Evolutionary conservation across 2,329 filamentous ascomycete genomes (phyloP), one percentile per base, ranked within the genome.

Genomic region (Verticillium tricorpus): DNA sequence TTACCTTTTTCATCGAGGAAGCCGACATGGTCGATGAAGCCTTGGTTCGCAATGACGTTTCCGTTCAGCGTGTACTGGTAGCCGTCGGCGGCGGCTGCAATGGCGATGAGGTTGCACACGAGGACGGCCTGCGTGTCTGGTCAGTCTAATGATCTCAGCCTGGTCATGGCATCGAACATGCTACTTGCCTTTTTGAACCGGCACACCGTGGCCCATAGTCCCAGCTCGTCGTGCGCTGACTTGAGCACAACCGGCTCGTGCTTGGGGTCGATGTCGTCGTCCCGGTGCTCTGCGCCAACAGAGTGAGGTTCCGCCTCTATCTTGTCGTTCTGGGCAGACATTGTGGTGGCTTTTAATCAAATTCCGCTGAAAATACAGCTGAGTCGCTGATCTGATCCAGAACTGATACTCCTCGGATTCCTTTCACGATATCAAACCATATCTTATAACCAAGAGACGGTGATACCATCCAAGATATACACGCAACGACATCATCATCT

Each of bases 41-140:
- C 76, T 50, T 71, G 68, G 62, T 77, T 78, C 14, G 76, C 72
- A n/a, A 75, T 69, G 45, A 77, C 71, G 39, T 73, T 71, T 8
- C 70, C 32, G 17, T 22, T 14, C 34, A 56, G 32, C 62, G 65
- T 70, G 31, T 71, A 67, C 62, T 71, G 70, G 37, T 70, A 71
- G 3, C 70, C 69, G 54, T 72, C 69, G 12, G 68, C 68, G 3
- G 65, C 66, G 31, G 67, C 70, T 22, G 68, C 68, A 17, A 70
- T 70, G 1, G 70, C 67, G 14, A 64, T 65, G 8, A 63, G 40
- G 58, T 72, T 70, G 58, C 70, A 71, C 9, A 58, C 35, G 19
- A 58, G 11, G 2, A 58, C 56, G 12, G 56, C 56, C 56, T 8
- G 5, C 32, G 28, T 28, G 28, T 5, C 28, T 5, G 28, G 28